Base-by-base conservation (phyloP, 2,329 filamentous ascomycete genomes). In the Fusarium chuoi region DNA sequence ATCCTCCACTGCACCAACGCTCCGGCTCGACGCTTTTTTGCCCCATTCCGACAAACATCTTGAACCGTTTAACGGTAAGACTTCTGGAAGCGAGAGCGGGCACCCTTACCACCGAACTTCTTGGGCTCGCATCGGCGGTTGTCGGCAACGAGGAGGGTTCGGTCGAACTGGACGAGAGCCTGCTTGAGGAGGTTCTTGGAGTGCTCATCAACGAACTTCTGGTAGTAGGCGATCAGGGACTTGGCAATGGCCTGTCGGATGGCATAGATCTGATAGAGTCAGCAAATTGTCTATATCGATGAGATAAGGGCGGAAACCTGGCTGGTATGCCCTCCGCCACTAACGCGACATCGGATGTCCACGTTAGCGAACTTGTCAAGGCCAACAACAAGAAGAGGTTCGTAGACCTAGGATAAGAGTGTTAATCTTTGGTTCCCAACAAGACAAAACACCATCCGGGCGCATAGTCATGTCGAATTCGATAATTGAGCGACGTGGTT, bases 131-230 rank as follows among this genome's bases (percentile, higher is more conserved):
- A 96, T 82, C 96, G 94, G 87, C 96, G 93, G 93, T 98, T 98
- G 88, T 99, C 96, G 87, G 96, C 96, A 82, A 99, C 96, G 84
- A 99, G 93, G 79, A 99, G 93, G 85, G 95, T 97, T 84, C 95
- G 92, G 90, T 98, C 95, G 90, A 96, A 99, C 86, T 95, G 91
- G 83, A 96, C 94, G 81, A 99, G 92, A 80, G 94, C 94, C 88
- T 96, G 93, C 94, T 98, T 99, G 84, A 99, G 91, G 88, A 95
- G 90, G 92, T 98, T 98, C 94, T 99, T 99, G 89, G 93, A 94
- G 93, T 98, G 95, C 93, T 99, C 96, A 85, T 99, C 96, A 87
- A 98, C 94, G 89, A 92, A 99, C 91, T 99, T 98, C 90, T 98
- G 96, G 93, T 98, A 98, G 93, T 98, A 98, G 87, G 95, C 83